A percentile compares a stretch with the other conserved stretches of the same genome.
These are phyloP conservation scores for Tetrapisispora nanseiensis DNA, from an alignment of 805 yeast genomes.

Conservation along the genomic window DNA sequence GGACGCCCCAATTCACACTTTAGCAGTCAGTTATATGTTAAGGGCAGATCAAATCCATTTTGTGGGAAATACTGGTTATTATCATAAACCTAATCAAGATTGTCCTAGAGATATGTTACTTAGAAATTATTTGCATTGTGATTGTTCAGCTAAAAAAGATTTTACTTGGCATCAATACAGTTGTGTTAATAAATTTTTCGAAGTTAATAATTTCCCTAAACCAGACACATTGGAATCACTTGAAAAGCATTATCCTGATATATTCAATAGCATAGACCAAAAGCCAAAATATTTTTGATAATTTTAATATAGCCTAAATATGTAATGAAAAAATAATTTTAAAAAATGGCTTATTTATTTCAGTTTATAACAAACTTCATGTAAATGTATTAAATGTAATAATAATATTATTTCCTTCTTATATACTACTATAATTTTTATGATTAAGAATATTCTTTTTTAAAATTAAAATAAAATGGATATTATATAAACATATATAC, in stretches of 20 bases:
- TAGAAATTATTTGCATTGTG: slow-evolving; percentile 48
- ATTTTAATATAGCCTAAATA: background rate
- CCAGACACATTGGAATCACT: background rate
- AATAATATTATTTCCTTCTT: too few species aligned
- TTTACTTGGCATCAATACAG: slow-evolving; percentile 59
- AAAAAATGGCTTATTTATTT: background rate
- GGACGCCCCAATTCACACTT: slow-evolving; percentile 80
- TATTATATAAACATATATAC: background rate
- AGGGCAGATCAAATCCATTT: slow-evolving; percentile 57
- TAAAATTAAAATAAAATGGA: background rate
- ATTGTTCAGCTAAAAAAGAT: slow-evolving; percentile 48
- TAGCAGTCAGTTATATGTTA: slow-evolving; percentile 67
- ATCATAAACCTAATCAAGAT: slow-evolving; percentile 64
- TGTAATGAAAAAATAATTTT: background rate
- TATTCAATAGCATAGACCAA: slow-evolving; percentile 1
- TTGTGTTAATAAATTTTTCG: slow-evolving; percentile 45
- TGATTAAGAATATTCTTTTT: background rate
- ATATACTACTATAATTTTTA: too few species aligned
- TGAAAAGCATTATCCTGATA: background rate
- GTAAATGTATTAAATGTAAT: too few species aligned
- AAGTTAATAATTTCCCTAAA: slow-evolving; percentile 7
- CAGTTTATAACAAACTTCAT: too few species aligned
- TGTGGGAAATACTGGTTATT: slow-evolving; percentile 75
- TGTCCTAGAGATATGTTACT: slow-evolving; percentile 42
- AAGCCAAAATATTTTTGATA: background rate